Base-by-base conservation (phyloP, 2,329 filamentous ascomycete species). In the Xylaria sp. region DNA sequence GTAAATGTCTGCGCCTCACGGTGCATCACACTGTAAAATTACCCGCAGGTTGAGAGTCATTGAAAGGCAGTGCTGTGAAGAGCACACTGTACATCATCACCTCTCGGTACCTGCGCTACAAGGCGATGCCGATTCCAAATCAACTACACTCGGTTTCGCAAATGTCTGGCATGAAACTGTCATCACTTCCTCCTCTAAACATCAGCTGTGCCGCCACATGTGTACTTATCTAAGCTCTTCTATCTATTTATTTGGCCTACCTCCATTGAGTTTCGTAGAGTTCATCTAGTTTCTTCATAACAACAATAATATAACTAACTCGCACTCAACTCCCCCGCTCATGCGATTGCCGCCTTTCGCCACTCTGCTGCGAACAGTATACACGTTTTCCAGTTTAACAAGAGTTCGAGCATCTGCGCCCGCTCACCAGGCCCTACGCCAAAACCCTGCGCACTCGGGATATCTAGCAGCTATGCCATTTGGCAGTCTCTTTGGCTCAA, bases 381-480 rank as follows among this genome's bases (percentile, higher is more conserved):
- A 78, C 71, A 78, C 79, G 4, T 72, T 86, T 63, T 82, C 81
- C 64, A 79, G 75, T 69, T 74, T 82, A 70, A 77, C 78, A 49
- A 77, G 78, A 57, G 70, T 73, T 57, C 74, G 73, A 69, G 69
- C 74, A 64, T 70, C 73, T 59, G 66, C 65, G 59, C 52, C 64
- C 8, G 28, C 42, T 31, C 59, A 53, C 4, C 66, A 64, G 62
- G 61, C 62, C 38, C 57, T 69, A 17, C 68, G 59, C 38, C 65
- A 52, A 28, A 69, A 65, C 51, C 46, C 66, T 68, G 64, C 73
- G 66, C 54, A 65, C 67, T 56, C 75, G 67, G 63, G 78, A 73
- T 89, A 90, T 71, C 92, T 94, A 87, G 89, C 92, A 56, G 85
- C 84, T 1, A 89, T 96, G 72, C 90, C 93, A 1, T 92, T 97